Base-by-base conservation (phyloP, 768 basidiomycete species). In the Boletus sensibilis region DNA sequence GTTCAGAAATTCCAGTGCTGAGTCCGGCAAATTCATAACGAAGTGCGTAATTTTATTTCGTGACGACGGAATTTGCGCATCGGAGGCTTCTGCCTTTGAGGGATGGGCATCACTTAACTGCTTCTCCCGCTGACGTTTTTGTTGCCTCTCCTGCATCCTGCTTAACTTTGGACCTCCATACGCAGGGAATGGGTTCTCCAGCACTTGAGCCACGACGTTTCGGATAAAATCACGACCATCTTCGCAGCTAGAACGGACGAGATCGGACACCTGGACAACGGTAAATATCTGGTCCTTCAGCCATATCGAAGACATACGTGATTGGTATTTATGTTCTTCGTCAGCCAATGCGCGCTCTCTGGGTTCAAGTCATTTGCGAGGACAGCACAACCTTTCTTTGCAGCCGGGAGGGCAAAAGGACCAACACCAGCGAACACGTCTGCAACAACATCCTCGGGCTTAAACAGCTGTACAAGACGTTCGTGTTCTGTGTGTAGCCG, bases 361-460 rank as follows among this genome's bases (percentile, higher is more conserved):
- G 96, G 96, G 73, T 99, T 99, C 55, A 98, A 74, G 70, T 99
- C 97, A 61, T 98, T 98, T 13, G 90, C 95, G 37, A 95, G 75
- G 0, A 98, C 91, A 5, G 84, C 85, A 66, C 91, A 92, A 2
- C 94, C 92, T 63, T 91, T 94, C 75, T 86, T 94, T 1, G 88
- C 96, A 2, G 96, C 90, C 4, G 97, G 97, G 8, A 98, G 73
- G 9, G 92, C 90, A 69, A 99, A 99, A 0, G 97, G 97, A 2
- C 97, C 97, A 2, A 99, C 95, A 14, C 97, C 97, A 1, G 97
- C 97, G 70, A 98, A 95, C 31, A 92, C 94, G 68, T 99, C 97
- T 4, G 86, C 94, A 23, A 98, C 73, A 20, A 98, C 82, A 50
- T 93, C 92, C 25, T 85, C 79, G 0, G 86, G 82, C 27, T 79